Evolutionary conservation across 345 rosid species (phyloP).

Genomic region (Reutealis trisperma): DNA sequence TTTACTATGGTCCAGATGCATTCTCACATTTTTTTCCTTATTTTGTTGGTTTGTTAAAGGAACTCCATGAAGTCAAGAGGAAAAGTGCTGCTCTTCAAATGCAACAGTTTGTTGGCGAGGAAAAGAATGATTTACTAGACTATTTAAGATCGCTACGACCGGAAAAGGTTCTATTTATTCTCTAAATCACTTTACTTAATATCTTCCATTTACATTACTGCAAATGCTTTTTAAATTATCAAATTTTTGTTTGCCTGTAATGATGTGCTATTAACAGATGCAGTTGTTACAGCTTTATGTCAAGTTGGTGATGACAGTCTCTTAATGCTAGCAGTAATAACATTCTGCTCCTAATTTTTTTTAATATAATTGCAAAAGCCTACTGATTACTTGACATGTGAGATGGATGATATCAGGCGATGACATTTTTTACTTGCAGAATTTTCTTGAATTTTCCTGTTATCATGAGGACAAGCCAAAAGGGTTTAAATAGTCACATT

Average conservation of each 20-base stretch:
- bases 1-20: slow-evolving; percentile 2
- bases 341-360: not conserved
- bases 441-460: not conserved
- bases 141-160: slow-evolving; percentile 91
- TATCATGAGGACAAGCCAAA: not conserved
- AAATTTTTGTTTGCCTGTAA: slow-evolving; percentile 3
- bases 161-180: slow-evolving; percentile 64
- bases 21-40: slow-evolving; percentile 19
- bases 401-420: not conserved
- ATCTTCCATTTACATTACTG: not conserved
- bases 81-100: slow-evolving; percentile 93
- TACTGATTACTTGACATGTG: not conserved
- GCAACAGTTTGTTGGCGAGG: slow-evolving; percentile 99
- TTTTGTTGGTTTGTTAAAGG: slow-evolving; percentile 43
- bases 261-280: slow-evolving; percentile 5
- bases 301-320: slow-evolving; percentile 4
- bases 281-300: slow-evolving; percentile 15
- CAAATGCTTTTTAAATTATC: not conserved
- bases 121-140: slow-evolving; percentile 93
- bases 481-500: not conserved
- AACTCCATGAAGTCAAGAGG: slow-evolving; percentile 76
- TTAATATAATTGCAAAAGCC: slow-evolving; percentile 7
- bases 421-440: not conserved
- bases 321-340: not conserved
- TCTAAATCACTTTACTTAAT: not conserved